These are phyloP conservation scores for Aureobasidium melanogenum DNA, from an alignment of 2,329 filamentous ascomycete genomes.

Conservation along the genomic window DNA sequence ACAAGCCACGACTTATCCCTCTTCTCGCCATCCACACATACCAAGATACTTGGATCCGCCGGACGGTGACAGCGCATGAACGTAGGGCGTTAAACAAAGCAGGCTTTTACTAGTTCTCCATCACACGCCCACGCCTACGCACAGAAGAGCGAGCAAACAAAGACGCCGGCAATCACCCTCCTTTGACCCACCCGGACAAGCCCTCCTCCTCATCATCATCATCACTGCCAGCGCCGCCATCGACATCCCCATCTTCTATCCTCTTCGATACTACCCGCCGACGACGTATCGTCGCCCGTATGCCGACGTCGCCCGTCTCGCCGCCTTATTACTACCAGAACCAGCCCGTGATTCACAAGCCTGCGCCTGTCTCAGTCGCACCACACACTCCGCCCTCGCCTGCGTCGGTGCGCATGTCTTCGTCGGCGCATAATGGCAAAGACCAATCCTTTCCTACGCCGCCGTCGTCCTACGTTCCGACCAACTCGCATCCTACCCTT, in stretches of 20 bases:
- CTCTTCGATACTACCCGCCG: neutral
- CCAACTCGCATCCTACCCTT: neutral
- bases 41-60: neutral
- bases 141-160: slow-evolving; percentile 7
- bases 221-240: neutral
- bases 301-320: slow-evolving; percentile 31
- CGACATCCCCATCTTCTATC: neutral
- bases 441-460: slow-evolving; percentile 30
- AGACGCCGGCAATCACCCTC: neutral
- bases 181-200: neutral
- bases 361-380: slow-evolving; percentile 2
- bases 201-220: neutral
- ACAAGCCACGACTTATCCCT: neutral
- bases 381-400: slow-evolving; percentile 41
- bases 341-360: slow-evolving; percentile 27
- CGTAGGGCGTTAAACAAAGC: neutral
- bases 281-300: neutral
- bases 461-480: slow-evolving; percentile 24
- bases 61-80: slow-evolving; percentile 8
- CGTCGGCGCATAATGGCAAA: slow-evolving; percentile 28
- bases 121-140: neutral
- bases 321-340: slow-evolving; percentile 36
- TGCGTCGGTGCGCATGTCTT: slow-evolving; percentile 34
- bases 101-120: neutral
- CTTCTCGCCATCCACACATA: neutral